Evolutionary conservation across 805 yeast species (phyloP), one percentile per base, ranked within the genome.

Genomic region (Yamadazyma takamatsuzukensis): DNA sequence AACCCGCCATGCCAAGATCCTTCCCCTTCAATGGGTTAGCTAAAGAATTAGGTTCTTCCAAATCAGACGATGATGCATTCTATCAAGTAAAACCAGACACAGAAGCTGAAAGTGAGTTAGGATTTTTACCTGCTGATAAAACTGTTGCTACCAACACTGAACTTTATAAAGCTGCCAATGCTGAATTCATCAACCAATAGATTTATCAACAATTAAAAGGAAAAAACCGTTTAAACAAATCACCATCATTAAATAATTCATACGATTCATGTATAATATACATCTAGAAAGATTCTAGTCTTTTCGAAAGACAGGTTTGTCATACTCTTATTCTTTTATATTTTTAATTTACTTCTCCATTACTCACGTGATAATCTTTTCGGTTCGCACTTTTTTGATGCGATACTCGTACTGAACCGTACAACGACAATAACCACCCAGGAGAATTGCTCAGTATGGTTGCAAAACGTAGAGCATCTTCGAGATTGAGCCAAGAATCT

Each of bases 21-120:
- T 85, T 70, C 55, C 93, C 93, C 17, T 69, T 70, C 49, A 82
- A 74, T 36, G 95, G 95, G 3, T 70, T 86, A 46, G 83, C 84
- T 48, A 73, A 68, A 52, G 85, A 74, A 40, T 67, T 83, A 40
- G 95, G 95, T 33, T 84, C 84, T 5, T 68, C 67, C 21, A 61
- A 56, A 26, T 66, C 59, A 21, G 71, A 68, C 33, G 68, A 71
- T 40, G 70, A 63, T 30, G 58, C 41, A 39, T 64, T 64, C 42
- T 65, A 62, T 51, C 60, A 63, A 43, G 70, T 62, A 27, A 60
- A 50, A 45, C 63, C 69, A 15, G 72, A 66, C 44, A 28, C 43
- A 18, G 45, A 54, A 18, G 72, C 72, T 6, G 67, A 59, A 29
- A 37, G 49, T 19, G 61, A 63, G 31, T 51, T 59, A 33, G 64